Evolutionary conservation across 352 stramenopile species (phyloP).

Genomic region (Pythium dissimile): DNA sequence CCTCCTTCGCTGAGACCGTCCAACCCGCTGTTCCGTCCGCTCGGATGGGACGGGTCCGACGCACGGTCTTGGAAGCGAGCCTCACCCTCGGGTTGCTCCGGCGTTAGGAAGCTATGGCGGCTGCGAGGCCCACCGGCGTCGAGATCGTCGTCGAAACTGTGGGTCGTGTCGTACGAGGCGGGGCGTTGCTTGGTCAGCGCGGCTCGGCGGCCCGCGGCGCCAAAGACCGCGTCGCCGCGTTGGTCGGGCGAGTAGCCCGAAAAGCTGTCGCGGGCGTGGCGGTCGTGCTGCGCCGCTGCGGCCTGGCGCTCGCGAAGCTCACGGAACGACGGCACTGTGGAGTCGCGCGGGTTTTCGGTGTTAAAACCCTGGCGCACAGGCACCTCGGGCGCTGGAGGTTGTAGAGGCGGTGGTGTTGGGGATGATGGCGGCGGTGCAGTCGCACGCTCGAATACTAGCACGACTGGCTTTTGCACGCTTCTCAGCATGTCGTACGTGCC

Average conservation of each 20-base stretch:
- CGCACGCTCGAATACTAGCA: slow-evolving; percentile 67
- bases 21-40: neutral
- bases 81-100: neutral
- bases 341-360: slow-evolving; percentile 3
- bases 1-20: neutral
- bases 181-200: neutral
- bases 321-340: slow-evolving; percentile 55
- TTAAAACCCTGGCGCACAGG: slow-evolving; percentile 5
- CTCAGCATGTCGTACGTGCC: slow-evolving; percentile 77
- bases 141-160: neutral
- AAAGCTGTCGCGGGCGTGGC: slow-evolving; percentile 11
- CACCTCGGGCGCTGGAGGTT: slow-evolving; percentile 3
- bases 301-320: slow-evolving; percentile 45
- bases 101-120: neutral
- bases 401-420: slow-evolving; percentile 3
- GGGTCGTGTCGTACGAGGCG: slow-evolving; percentile 1
- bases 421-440: slow-evolving; percentile 6
- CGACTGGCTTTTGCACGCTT: slow-evolving; percentile 73
- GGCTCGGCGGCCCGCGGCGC: neutral
- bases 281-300: slow-evolving; percentile 16
- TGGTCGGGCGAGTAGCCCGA: slow-evolving; percentile 4
- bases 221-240: slow-evolving; percentile 1
- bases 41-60: neutral
- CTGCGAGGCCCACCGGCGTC: neutral
- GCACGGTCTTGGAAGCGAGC: neutral